phyloP scores from a whole-genome alignment of 768 basidiomycete genomes.

The Dacryopinax primogenitus region DNA sequence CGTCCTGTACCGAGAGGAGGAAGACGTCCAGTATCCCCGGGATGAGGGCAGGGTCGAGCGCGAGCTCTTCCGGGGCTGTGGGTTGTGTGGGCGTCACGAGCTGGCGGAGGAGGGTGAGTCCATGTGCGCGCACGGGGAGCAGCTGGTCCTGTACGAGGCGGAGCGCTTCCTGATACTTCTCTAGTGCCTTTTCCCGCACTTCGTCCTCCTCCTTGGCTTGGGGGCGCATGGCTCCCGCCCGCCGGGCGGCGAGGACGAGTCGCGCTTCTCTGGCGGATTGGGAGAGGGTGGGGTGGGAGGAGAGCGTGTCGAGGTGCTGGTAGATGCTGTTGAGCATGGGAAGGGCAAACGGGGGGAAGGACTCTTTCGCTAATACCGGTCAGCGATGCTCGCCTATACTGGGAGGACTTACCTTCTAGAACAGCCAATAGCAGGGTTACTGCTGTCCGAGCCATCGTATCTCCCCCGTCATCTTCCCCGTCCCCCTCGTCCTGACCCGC shows the following conservation, averaged over 20 bases:
- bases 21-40: conserved; percentile 83
- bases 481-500: conserved; percentile 29
- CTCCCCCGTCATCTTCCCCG: conserved; percentile 34
- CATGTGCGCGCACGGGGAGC: conserved; percentile 87
- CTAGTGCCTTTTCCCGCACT: conserved; percentile 35
- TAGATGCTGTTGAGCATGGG: conserved; percentile 63
- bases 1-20: conserved; percentile 69
- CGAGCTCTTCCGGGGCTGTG: conserved; percentile 12
- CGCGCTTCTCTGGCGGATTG: conserved; percentile 62
- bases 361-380: conserved; percentile 36
- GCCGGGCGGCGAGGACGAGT: conserved; percentile 70
- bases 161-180: conserved; percentile 74
- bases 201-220: conserved; percentile 19
- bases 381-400: neutral
- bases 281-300: conserved; percentile 37
- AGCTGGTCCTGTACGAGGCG: conserved; percentile 82
- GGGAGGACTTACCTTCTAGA: conserved; percentile 56
- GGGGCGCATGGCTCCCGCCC: conserved; percentile 34
- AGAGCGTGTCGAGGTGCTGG: conserved; percentile 44
- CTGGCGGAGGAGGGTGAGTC: conserved; percentile 66
- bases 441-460: conserved; percentile 63
- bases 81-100: conserved; percentile 36
- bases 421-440: conserved; percentile 70
- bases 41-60: conserved; percentile 46
- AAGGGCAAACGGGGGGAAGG: conserved; percentile 44